A percentile compares a stretch with the other conserved stretches of the same genome.
Evolutionary conservation across 2,329 filamentous ascomycete genomes (phyloP).

Genomic region (Aspergillus tanneri): DNA sequence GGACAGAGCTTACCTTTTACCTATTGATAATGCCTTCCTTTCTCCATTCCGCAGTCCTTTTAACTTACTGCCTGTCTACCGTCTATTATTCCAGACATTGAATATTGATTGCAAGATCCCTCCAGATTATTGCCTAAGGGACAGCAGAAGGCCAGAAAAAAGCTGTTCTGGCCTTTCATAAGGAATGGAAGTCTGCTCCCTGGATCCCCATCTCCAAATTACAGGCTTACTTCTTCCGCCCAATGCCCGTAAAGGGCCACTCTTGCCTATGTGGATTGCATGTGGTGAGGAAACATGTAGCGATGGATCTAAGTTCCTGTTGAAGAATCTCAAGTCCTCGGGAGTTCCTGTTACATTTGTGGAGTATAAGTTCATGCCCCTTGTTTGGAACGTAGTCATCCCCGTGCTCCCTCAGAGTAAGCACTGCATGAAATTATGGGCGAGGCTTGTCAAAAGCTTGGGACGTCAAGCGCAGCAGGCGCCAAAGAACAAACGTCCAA

Average conservation of each 20-base stretch:
- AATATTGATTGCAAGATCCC: too few species aligned
- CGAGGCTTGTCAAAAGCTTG: background rate
- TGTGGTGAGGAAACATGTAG: background rate
- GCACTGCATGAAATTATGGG: background rate
- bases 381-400: background rate
- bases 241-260: background rate
- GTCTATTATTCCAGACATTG: too few species aligned
- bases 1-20: too few species aligned
- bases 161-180: background rate
- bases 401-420: background rate
- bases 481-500: background rate
- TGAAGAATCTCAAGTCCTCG: background rate
- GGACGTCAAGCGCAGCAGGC: background rate
- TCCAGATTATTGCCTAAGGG: too few species aligned
- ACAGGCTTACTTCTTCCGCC: background rate
- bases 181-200: background rate
- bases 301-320: background rate
- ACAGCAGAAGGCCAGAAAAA: background rate
- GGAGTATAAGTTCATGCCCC: background rate
- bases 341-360: background rate
- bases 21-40: too few species aligned
- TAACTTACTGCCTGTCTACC: too few species aligned
- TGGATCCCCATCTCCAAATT: background rate
- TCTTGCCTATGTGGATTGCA: background rate
- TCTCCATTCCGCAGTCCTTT: too few species aligned